phyloP scores from a whole-genome alignment of 2,329 filamentous ascomycete species.

The Diplodia scrobiculata region DNA sequence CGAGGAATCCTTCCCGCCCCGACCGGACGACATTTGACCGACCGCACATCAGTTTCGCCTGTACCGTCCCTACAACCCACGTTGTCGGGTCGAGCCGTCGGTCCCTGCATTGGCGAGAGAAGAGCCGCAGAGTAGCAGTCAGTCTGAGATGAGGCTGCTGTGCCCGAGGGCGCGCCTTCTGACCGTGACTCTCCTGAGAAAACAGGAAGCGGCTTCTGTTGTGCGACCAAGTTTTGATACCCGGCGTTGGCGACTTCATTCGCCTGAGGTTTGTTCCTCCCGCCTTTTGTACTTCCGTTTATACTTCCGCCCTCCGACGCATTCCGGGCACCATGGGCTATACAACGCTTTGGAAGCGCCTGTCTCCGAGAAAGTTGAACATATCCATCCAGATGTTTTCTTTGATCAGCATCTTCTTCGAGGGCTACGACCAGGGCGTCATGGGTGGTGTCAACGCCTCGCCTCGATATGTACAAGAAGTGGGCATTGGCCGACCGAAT shows the following conservation, averaged over 20 bases:
- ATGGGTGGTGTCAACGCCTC: conserved; percentile 68
- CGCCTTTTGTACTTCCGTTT: background rate
- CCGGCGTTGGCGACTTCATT: too few relatives aligned
- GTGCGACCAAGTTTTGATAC: background rate
- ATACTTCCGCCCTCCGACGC: background rate
- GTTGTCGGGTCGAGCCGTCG: conserved; percentile 2
- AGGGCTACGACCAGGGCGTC: conserved; percentile 57
- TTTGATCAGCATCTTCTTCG: conserved; percentile 32
- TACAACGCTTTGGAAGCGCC: conserved; percentile 48
- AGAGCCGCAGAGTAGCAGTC: background rate
- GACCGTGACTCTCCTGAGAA: background rate
- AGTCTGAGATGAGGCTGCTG: background rate
- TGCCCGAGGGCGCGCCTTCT: background rate
- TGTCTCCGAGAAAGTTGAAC: conserved; percentile 50
- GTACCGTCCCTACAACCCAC: conserved; percentile 16
- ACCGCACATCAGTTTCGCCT: conserved; percentile 8
- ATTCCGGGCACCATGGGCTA: conserved; percentile 42
- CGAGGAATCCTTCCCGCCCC: conserved; percentile 7
- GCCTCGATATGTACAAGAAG: conserved; percentile 64
- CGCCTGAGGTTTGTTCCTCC: background rate
- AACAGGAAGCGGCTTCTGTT: background rate
- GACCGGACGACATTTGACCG: conserved; percentile 14
- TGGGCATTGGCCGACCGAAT: conserved; percentile 64
- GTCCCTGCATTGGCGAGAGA: background rate
- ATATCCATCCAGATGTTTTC: conserved; percentile 44